Percentiles rank a stretch among this genome's conserved stretches.
These are phyloP conservation scores for Aegilops tauschii DNA, from an alignment of 176 grass and related monocot species.

Conservation along the genomic window DNA sequence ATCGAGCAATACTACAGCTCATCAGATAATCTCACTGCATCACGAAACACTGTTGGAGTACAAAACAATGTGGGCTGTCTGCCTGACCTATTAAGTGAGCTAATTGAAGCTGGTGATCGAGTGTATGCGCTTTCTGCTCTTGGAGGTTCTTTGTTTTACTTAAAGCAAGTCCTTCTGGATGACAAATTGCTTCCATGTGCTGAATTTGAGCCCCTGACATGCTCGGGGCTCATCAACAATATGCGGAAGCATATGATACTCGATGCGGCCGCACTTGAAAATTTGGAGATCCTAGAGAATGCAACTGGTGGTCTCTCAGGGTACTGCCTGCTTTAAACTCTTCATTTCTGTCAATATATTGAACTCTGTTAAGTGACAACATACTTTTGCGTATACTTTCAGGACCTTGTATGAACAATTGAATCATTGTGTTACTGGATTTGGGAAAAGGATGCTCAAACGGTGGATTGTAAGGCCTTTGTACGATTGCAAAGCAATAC, in stretches of 20 bases:
- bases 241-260: slow-evolving; percentile 81
- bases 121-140: slow-evolving; percentile 84
- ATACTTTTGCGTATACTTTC: slow-evolving; percentile 38
- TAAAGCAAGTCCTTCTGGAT: slow-evolving; percentile 83
- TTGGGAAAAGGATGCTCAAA: slow-evolving; percentile 91
- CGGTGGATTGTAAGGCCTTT: slow-evolving; percentile 85
- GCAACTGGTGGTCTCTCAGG: slow-evolving; percentile 62
- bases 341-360: slow-evolving; percentile 27
- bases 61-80: slow-evolving; percentile 26
- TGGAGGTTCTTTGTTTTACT: slow-evolving; percentile 93
- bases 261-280: slow-evolving; percentile 90
- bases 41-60: slow-evolving; percentile 16
- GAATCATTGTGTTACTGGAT: slow-evolving; percentile 93
- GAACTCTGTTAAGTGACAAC: slow-evolving; percentile 3
- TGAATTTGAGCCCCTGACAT: slow-evolving; percentile 76
- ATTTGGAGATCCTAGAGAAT: slow-evolving; percentile 94
- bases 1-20: slow-evolving; percentile 67
- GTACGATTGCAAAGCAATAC: slow-evolving; percentile 60
- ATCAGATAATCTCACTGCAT: slow-evolving; percentile 15
- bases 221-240: slow-evolving; percentile 38
- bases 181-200: slow-evolving; percentile 79
- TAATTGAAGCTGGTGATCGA: slow-evolving; percentile 63
- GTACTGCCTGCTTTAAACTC: slow-evolving; percentile 47
- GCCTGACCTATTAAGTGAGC: slow-evolving; percentile 56
- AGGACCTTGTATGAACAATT: slow-evolving; percentile 93